These are phyloP conservation scores for Globisporangium viniferum DNA, from an alignment of 352 stramenopile species.

Conservation along the genomic window DNA sequence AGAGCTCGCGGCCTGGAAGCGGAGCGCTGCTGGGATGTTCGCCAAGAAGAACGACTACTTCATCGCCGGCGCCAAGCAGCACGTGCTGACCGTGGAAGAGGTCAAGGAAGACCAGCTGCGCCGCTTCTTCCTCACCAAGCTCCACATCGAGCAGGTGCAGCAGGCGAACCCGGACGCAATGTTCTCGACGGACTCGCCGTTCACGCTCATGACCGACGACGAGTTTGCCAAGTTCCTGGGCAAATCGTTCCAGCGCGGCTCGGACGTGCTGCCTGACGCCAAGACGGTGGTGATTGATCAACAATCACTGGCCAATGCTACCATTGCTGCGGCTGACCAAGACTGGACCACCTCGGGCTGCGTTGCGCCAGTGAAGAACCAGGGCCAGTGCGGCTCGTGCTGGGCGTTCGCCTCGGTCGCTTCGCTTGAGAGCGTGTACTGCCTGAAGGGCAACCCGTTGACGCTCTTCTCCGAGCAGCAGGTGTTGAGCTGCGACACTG, in stretches of 20 bases:
- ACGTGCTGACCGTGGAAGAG: conserved; percentile 12
- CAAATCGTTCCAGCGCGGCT: conserved; percentile 30
- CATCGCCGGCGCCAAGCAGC: conserved; percentile 8
- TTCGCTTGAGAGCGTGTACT: conserved; percentile 89
- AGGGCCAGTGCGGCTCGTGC: conserved; percentile 96
- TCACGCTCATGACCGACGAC: conserved; percentile 67
- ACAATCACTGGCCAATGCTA: conserved; percentile 8
- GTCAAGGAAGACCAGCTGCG: conserved; percentile 40
- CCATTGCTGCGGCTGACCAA: conserved; percentile 20
- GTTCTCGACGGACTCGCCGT: conserved; percentile 69
- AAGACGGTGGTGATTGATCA: conserved; percentile 1
- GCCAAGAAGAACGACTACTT: conserved; percentile 52
- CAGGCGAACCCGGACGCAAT: conserved; percentile 47
- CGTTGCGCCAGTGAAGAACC: conserved; percentile 89
- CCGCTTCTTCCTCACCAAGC: conserved; percentile 62
- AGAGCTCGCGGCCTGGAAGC: conserved; percentile 50
- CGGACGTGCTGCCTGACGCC: conserved; percentile 3
- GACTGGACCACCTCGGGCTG: conserved; percentile 67
- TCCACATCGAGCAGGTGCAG: conserved; percentile 51
- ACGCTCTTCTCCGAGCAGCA: conserved; percentile 92
- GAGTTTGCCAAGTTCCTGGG: conserved; percentile 61
- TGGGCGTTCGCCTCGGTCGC: conserved; percentile 96
- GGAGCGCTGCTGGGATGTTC: conserved; percentile 39
- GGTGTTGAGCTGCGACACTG: conserved; percentile 87
- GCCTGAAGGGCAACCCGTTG: conserved; percentile 66